These are phyloP conservation scores for Noccaea bulbosa DNA, from an alignment of 345 rosid species.

Conservation along the genomic window DNA sequence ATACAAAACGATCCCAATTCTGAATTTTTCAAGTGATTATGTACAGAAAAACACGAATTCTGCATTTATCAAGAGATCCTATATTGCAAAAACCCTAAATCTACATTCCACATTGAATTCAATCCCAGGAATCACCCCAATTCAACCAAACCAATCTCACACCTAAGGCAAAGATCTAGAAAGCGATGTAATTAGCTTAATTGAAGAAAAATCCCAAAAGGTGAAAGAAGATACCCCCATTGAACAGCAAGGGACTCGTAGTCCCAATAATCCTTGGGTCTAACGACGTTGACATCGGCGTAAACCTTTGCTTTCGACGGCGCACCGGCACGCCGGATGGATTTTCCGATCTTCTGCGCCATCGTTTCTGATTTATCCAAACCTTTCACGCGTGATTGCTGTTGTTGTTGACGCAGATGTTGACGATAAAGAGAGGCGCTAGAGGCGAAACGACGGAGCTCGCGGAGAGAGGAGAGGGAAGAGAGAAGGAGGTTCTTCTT, in stretches of 20 bases:
- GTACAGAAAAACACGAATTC: background rate
- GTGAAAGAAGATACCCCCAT: slow-evolving; percentile 66
- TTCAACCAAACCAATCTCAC: slow-evolving; percentile 4
- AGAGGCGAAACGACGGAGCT: slow-evolving; percentile 48
- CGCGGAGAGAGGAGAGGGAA: slow-evolving; percentile 16
- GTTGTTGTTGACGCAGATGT: slow-evolving; percentile 30
- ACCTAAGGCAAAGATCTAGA: background rate
- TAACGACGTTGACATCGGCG: slow-evolving; percentile 77
- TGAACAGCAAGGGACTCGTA: slow-evolving; percentile 78
- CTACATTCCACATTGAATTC: slow-evolving; percentile 24
- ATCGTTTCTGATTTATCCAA: slow-evolving; percentile 57
- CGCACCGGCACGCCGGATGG: slow-evolving; percentile 90
- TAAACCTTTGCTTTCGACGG: slow-evolving; percentile 98
- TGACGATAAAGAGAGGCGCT: slow-evolving; percentile 45
- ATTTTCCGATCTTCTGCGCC: slow-evolving; percentile 98
- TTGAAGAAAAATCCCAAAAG: background rate
- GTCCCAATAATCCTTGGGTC: slow-evolving; percentile 82
- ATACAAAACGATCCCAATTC: background rate
- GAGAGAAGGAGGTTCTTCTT: slow-evolving; percentile 28
- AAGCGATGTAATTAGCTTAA: background rate
- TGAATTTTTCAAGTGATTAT: no score
- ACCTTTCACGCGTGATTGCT: slow-evolving; percentile 39
- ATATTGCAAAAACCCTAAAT: slow-evolving; percentile 25
- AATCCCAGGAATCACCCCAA: background rate
- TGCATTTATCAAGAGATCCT: background rate